A percentile compares a stretch with the other conserved stretches of the same genome.
phyloP scores from a whole-genome alignment of 176 grass and related monocot species.

The Cocos nucifera region DNA sequence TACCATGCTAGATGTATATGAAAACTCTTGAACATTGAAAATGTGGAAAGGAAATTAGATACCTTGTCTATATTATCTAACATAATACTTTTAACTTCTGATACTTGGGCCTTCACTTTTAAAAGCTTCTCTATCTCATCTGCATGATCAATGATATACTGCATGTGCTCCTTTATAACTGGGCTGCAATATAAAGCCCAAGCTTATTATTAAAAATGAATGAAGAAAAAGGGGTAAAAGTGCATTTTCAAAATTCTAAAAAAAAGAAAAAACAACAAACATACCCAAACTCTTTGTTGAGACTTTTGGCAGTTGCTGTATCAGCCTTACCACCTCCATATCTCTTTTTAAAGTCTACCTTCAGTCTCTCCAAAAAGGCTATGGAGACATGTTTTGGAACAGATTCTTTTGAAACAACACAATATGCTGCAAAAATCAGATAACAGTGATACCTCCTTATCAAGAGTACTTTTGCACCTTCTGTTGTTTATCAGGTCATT shows the following conservation, averaged over 20 bases:
- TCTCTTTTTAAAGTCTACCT: conserved; percentile 86
- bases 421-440: conserved; percentile 57
- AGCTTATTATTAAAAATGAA: conserved; percentile 4
- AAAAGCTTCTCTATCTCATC: conserved; percentile 80
- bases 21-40: too few species aligned
- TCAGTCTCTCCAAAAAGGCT: conserved; percentile 77
- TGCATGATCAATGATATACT: conserved; percentile 82
- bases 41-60: neutral
- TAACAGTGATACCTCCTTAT: neutral
- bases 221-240: neutral
- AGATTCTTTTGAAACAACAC: conserved; percentile 75
- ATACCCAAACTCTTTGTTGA: conserved; percentile 94
- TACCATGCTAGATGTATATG: too few species aligned
- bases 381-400: conserved; percentile 70
- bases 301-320: conserved; percentile 83
- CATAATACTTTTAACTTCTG: conserved; percentile 97
- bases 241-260: too few species aligned
- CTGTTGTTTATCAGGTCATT: too few species aligned
- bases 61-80: conserved; percentile 90
- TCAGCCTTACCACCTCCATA: conserved; percentile 93
- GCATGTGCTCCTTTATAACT: conserved; percentile 89
- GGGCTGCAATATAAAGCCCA: conserved; percentile 42
- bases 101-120: conserved; percentile 92
- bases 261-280: neutral
- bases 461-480: too few species aligned